Conservation (phyloP, 129 eudicot species). For the Ambrosia artemisiifolia region DNA sequence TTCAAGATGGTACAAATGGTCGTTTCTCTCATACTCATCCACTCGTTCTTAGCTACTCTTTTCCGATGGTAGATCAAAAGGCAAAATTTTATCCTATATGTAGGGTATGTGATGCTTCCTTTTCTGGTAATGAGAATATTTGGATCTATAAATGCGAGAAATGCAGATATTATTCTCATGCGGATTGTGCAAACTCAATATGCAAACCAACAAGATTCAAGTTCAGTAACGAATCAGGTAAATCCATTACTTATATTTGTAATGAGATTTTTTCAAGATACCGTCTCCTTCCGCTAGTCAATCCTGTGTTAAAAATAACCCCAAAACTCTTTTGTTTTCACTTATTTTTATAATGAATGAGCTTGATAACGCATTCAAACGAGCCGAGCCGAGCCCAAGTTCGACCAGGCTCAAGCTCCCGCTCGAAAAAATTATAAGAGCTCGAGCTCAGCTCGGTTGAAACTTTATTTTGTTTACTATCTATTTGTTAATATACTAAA, state of each 20-base stretch:
- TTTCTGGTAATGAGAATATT: background rate
- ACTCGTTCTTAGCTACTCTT: slow-evolving; percentile 20
- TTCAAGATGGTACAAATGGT: background rate
- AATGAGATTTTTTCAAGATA: background rate
- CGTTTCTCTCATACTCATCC: slow-evolving; percentile 12
- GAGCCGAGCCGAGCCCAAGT: too few species aligned
- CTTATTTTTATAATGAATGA: too few species aligned
- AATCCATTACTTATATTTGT: background rate
- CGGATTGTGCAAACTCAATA: slow-evolving; percentile 2
- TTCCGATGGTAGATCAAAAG: background rate
- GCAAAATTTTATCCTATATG: background rate
- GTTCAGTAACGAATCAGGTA: too few species aligned
- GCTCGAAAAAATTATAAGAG: too few species aligned
- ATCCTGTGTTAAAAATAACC: background rate
- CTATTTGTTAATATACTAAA: too few species aligned
- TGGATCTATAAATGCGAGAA: slow-evolving; percentile 25
- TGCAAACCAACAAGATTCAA: background rate
- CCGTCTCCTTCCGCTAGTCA: background rate
- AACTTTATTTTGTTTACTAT: too few species aligned
- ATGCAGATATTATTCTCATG: slow-evolving; percentile 11
- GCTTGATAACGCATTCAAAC: too few species aligned
- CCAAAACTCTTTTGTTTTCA: background rate
- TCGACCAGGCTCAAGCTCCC: too few species aligned
- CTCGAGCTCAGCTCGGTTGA: too few species aligned
- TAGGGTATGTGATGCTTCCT: background rate